Base-by-base conservation (phyloP, 1,139 yeast species). In the Blastobotrys raffinosifermentans region DNA sequence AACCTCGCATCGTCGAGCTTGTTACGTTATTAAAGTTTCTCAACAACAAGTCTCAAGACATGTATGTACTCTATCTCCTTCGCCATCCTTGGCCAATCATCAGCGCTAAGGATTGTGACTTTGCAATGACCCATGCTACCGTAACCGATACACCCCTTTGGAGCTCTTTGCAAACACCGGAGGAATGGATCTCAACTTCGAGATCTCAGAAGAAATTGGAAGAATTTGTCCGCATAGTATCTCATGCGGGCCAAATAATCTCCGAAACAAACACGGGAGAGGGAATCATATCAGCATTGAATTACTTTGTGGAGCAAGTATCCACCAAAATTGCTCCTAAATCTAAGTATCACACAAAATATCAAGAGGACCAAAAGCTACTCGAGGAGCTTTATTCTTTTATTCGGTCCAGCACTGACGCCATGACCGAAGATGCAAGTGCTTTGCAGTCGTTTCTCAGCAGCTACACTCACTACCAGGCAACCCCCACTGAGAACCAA, bases 401-500 rank as follows among this genome's bases (percentile, higher is more conserved):
- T 10, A 19, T 11, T 13, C 27, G 27, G 7, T 10, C 27, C 7
- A n/a, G n/a, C 19, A 29, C 37, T 2, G 10, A 21, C 6, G 18
- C 14, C 11, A n/a, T 6, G 6, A 9, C 19, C 29, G 29, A 17
- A n/a, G 35, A 26, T 8, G 11, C 27, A 8, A 26, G 23, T 11
- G 34, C 40, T 9, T 31, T 43, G 9, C 41, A 37, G 8, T 31
- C 37, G 7, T 37, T 43, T 9, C 30, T 43, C 3, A 13, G 31
- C 9, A 22, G 29, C 16, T 43, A 41, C 20, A 25, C 36, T 15
- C 33, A 42, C 10, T 37, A 35, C 14, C 46, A 43, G 29, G 35
- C 33, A 15, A 33, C 32, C 10, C 23, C 40, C 11, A 32, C 36
- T 17, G 26, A 32, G 6, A 35, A 41, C 10, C 51, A 52, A 27